These are phyloP conservation scores for Fonsecaea erecta DNA, from an alignment of 2,329 filamentous ascomycete species.

Conservation along the genomic window DNA sequence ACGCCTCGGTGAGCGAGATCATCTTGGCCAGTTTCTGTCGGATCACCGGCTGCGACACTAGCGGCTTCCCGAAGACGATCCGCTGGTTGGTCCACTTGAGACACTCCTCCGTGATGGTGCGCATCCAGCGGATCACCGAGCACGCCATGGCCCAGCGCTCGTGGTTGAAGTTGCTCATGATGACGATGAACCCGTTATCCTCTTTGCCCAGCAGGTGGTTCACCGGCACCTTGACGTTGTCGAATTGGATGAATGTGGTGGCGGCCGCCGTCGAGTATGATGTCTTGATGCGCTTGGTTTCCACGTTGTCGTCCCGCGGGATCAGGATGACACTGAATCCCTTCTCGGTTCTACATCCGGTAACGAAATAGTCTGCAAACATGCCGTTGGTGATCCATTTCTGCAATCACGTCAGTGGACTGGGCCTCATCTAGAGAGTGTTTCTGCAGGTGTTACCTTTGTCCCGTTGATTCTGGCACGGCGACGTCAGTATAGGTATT, in stretches of 20 bases:
- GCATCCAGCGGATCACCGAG: slow-evolving; percentile 65
- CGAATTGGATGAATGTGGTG: slow-evolving; percentile 75
- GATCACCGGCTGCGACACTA: slow-evolving; percentile 76
- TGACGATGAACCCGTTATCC: slow-evolving; percentile 72
- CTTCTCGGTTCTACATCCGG: slow-evolving; percentile 72
- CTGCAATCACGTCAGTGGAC: slow-evolving; percentile 31
- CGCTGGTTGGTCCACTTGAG: slow-evolving; percentile 82
- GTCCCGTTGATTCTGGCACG: slow-evolving; percentile 51
- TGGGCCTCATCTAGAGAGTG: not conserved
- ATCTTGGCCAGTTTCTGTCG: slow-evolving; percentile 72
- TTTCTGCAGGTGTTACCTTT: slow-evolving; percentile 49
- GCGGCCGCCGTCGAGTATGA: slow-evolving; percentile 67
- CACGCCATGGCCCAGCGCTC: slow-evolving; percentile 73
- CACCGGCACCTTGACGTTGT: slow-evolving; percentile 73
- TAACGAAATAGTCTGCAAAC: slow-evolving; percentile 69
- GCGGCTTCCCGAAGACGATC: slow-evolving; percentile 69
- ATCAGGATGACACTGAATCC: slow-evolving; percentile 72
- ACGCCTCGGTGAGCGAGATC: slow-evolving; percentile 69
- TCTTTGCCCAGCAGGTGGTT: slow-evolving; percentile 72
- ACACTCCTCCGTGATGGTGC: slow-evolving; percentile 65
- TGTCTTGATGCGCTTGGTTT: slow-evolving; percentile 69
- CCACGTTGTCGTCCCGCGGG: slow-evolving; percentile 71
- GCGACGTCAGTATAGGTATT: not conserved
- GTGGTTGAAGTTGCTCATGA: slow-evolving; percentile 82
- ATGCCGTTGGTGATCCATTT: slow-evolving; percentile 81